Evolutionary conservation across 2,329 filamentous ascomycete genomes (phyloP).

Genomic region (Penicillium sp.): DNA sequence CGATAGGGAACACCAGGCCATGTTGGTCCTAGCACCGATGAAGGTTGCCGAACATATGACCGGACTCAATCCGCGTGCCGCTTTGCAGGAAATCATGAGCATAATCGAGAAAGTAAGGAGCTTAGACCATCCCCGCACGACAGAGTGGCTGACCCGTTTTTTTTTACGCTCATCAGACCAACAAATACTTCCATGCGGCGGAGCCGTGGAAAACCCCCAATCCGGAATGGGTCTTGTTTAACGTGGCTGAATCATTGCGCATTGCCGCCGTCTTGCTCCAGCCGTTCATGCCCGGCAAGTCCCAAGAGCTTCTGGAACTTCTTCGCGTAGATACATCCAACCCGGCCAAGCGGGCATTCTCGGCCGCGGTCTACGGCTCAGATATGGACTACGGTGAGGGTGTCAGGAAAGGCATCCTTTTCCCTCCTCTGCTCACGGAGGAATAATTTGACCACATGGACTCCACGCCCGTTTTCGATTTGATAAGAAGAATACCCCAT

Average conservation of each 20-base stretch:
- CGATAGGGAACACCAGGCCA: slow-evolving; percentile 37
- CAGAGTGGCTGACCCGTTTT: slow-evolving; percentile 10
- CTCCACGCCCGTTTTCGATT: slow-evolving; percentile 18
- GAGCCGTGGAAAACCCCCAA: slow-evolving; percentile 65
- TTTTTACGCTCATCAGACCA: slow-evolving; percentile 51
- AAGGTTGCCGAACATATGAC: slow-evolving; percentile 59
- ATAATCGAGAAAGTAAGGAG: slow-evolving; percentile 57
- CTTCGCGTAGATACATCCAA: slow-evolving; percentile 63
- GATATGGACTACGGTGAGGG: slow-evolving; percentile 69
- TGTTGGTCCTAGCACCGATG: slow-evolving; percentile 42
- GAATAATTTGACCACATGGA: slow-evolving; percentile 26
- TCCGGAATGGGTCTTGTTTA: slow-evolving; percentile 64
- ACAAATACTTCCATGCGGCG: slow-evolving; percentile 63
- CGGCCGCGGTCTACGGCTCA: slow-evolving; percentile 59
- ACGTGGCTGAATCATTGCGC: slow-evolving; percentile 72
- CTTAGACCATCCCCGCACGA: slow-evolving; percentile 10
- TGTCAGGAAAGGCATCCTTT: slow-evolving; percentile 49
- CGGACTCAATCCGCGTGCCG: slow-evolving; percentile 61
- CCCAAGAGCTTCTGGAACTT: slow-evolving; percentile 68
- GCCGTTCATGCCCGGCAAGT: slow-evolving; percentile 83
- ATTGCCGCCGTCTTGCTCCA: slow-evolving; percentile 81
- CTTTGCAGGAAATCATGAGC: slow-evolving; percentile 64
- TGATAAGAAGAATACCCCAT: slow-evolving; percentile 27
- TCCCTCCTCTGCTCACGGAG: slow-evolving; percentile 48
- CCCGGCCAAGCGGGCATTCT: slow-evolving; percentile 58